Evolutionary conservation across 2,329 filamentous ascomycete genomes (phyloP).

Genomic region (Xylariaceae sp.): DNA sequence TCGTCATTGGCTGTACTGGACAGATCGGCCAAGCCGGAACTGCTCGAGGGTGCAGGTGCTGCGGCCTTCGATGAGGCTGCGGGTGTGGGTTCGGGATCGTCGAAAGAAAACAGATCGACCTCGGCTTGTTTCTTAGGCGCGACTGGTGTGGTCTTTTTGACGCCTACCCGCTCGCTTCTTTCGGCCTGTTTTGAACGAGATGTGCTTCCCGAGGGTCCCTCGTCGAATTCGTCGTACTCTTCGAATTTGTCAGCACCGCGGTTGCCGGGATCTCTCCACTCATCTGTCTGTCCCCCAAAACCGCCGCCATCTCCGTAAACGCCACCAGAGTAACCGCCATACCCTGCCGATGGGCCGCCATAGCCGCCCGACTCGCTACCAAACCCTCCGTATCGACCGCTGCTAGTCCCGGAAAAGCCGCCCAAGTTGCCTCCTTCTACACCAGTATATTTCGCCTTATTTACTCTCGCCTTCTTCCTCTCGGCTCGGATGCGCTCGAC

Average conservation of each 20-base stretch:
- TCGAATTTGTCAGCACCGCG: conserved; percentile 71
- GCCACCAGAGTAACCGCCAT: conserved; percentile 58
- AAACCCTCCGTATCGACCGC: conserved; percentile 76
- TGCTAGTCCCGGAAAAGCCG: conserved; percentile 46
- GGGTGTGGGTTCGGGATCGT: conserved; percentile 57
- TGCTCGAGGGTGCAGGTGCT: conserved; percentile 42
- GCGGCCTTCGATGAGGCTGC: conserved; percentile 35
- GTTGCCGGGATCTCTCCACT: conserved; percentile 61
- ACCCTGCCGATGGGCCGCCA: conserved; percentile 50
- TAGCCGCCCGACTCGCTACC: conserved; percentile 77
- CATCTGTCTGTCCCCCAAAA: conserved; percentile 71
- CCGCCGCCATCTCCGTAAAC: conserved; percentile 96
- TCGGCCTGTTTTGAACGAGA: conserved; percentile 48
- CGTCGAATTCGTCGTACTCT: conserved; percentile 95
- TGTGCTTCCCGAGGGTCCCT: conserved; percentile 53
- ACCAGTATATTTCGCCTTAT: conserved; percentile 91
- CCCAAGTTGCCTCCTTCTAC: conserved; percentile 73
- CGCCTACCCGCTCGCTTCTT: conserved; percentile 36
- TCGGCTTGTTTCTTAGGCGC: conserved; percentile 84
- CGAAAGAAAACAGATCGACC: conserved; percentile 87
- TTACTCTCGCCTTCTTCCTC: conserved; percentile 83
- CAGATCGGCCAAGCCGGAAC: conserved; percentile 43
- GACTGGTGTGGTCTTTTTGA: conserved; percentile 47
- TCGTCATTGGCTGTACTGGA: conserved; percentile 54
- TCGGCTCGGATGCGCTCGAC: conserved; percentile 78